Conservation (phyloP, 2,329 filamentous ascomycete species). For the Colletotrichum noveboracense region DNA sequence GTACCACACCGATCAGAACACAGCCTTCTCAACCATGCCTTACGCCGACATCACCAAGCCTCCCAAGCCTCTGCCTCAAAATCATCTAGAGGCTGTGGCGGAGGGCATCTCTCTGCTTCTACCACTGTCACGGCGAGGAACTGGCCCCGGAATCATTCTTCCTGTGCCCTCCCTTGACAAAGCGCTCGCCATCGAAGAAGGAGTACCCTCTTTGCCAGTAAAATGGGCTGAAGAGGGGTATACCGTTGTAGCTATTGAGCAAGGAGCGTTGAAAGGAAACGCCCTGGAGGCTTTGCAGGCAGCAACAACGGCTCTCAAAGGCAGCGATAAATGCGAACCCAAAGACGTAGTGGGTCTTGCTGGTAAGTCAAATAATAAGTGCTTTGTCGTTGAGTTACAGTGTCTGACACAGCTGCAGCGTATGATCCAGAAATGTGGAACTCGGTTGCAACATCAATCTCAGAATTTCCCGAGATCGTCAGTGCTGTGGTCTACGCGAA, state of each 20-base stretch:
- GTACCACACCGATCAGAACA: rapidly evolving
- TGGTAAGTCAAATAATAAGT: background rate
- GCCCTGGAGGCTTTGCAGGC: background rate
- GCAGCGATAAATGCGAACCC: background rate
- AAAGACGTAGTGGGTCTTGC: background rate
- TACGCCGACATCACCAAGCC: background rate
- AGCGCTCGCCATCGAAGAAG: conserved; percentile 25
- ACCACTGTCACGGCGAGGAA: background rate
- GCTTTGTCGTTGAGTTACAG: background rate
- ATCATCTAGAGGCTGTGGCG: background rate
- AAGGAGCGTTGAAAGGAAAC: conserved; percentile 24
- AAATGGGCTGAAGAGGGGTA: conserved; percentile 79
- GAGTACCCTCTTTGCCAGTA: conserved; percentile 56
- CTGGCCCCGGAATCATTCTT: background rate
- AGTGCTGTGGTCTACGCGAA: background rate
- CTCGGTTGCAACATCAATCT: background rate
- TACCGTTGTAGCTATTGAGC: conserved; percentile 60
- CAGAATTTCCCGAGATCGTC: background rate
- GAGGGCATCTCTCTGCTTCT: background rate
- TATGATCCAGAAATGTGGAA: background rate
- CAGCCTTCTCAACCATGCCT: background rate
- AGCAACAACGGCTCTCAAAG: background rate
- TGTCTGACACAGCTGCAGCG: background rate
- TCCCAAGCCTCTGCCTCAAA: background rate
- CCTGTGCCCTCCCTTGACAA: background rate